Base-by-base conservation (phyloP, 2,329 filamentous ascomycete genomes). In the Aspergillus puulaauensis region DNA sequence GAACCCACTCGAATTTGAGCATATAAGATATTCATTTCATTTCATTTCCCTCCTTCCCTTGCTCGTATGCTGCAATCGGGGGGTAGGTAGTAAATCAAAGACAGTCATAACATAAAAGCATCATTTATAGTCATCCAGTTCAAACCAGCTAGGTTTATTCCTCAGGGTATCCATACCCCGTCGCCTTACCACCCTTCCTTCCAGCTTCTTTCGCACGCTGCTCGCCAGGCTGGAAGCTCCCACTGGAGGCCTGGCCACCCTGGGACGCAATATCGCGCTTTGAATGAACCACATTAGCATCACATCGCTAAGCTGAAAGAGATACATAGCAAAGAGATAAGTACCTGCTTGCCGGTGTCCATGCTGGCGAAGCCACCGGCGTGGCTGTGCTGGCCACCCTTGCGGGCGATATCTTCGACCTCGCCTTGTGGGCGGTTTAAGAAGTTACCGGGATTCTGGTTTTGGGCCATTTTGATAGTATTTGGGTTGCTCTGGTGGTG, bases 241-340 rank as follows among this genome's bases (percentile, higher is more conserved):
- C 82, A 37, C 76, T 74, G 0, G 82, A 84, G 0, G 80, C 78
- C 52, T 83, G 73, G 4, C 82, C 83, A 9, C 83, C 83, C 68
- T 77, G 74, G 11, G 82, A 85, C 2, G 83, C 82, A 58, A 85
- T 84, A 1, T 84, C 77, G 19, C 75, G 73, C 82, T 83, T 46
- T 7, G 53, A 12, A 57, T 24, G 27, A 31, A 31, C 9, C 12
- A 4, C 19, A n/a, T 47, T 33, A 47, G 5, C 14, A 27, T 6
- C 12, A 24, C 15, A 2, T 37, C 27, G 31, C 24, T 15, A 12
- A 8, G 24, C 31, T 15, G 4, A 19, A 31, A 19, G n/a, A 37
- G 5, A 17, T 6, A 12, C 0, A 7, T 21, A 8, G 17, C 41
- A 17, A 3, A 39, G 37, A 39, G 39, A n/a, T 6, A 39, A 19